Percentiles rank a stretch among this genome's conserved stretches.
phyloP scores from a whole-genome alignment of 1,284 basidiomycete species.

The Cystobasidium sp. region DNA sequence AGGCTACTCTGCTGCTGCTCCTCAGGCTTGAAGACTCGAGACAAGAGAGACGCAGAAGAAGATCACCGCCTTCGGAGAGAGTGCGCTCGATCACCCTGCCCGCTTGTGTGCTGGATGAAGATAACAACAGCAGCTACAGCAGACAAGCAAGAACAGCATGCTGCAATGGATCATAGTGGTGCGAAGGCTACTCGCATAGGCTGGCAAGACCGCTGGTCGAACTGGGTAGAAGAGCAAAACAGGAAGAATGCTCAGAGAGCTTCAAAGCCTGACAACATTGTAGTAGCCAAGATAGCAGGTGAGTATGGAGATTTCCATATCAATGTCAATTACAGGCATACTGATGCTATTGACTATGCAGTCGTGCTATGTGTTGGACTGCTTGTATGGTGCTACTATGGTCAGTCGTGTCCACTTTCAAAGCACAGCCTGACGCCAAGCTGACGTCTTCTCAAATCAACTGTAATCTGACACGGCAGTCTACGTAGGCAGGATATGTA shows the following conservation, averaged over 20 bases:
- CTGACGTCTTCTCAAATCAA: background rate
- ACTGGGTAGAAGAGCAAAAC: slow-evolving; percentile 26
- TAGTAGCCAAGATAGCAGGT: slow-evolving; percentile 31
- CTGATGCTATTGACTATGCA: background rate
- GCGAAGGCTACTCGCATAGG: background rate
- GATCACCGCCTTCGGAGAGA: too few relatives aligned
- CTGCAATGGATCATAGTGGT: background rate
- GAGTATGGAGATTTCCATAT: background rate
- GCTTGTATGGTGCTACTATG: slow-evolving; percentile 47
- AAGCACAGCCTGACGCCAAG: background rate
- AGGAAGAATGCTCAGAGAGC: slow-evolving; percentile 17
- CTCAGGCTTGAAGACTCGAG: too few relatives aligned
- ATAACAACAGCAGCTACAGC: background rate
- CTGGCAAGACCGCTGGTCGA: slow-evolving; percentile 4
- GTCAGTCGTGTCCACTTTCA: background rate
- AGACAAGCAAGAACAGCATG: slow-evolving; percentile 10
- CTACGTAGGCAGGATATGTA: slow-evolving; percentile 49
- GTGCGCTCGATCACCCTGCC: too few relatives aligned
- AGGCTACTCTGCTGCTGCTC: too few relatives aligned
- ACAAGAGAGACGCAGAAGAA: too few relatives aligned
- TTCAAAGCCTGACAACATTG: slow-evolving; percentile 24
- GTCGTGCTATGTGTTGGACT: slow-evolving; percentile 37
- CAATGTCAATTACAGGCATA: background rate
- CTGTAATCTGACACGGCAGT: slow-evolving; percentile 27
- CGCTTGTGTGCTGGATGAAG: background rate